Percentiles rank a stretch among this genome's conserved stretches.
Conservation (phyloP, 495 filamentous ascomycete genomes). For the Penicillium herquei region DNA sequence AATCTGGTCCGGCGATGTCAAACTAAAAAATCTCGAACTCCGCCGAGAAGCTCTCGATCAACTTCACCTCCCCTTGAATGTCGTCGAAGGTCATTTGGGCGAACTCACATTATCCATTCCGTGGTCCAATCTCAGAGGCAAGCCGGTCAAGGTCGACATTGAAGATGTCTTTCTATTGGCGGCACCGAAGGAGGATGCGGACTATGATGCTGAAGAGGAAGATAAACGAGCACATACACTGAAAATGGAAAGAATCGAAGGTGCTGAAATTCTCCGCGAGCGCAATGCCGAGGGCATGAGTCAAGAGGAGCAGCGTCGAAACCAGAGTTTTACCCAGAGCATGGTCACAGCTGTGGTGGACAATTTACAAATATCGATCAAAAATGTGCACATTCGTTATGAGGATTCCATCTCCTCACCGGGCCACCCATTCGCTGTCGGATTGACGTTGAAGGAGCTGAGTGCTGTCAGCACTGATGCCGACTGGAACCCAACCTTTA, state of each 20-base stretch:
- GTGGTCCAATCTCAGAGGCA: slow-evolving; percentile 92
- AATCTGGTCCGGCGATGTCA: slow-evolving; percentile 97
- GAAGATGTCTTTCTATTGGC: slow-evolving; percentile 95
- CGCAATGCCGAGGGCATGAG: slow-evolving; percentile 89
- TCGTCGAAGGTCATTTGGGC: slow-evolving; percentile 91
- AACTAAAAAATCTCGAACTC: slow-evolving; percentile 85
- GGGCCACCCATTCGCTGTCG: slow-evolving; percentile 90
- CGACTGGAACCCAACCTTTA: slow-evolving; percentile 91
- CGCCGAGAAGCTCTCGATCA: slow-evolving; percentile 94
- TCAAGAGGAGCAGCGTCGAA: slow-evolving; percentile 90
- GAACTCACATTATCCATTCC: slow-evolving; percentile 87
- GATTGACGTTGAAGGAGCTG: slow-evolving; percentile 88
- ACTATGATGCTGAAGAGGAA: slow-evolving; percentile 92
- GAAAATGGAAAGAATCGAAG: slow-evolving; percentile 97
- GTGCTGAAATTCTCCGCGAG: slow-evolving; percentile 90
- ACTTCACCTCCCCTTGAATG: slow-evolving; percentile 91
- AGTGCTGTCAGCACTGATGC: slow-evolving; percentile 94
- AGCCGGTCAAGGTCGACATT: slow-evolving; percentile 90
- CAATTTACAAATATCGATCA: slow-evolving; percentile 94
- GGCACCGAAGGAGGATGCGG: slow-evolving; percentile 88
- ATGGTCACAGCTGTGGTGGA: slow-evolving; percentile 94
- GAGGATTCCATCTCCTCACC: slow-evolving; percentile 96
- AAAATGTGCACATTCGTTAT: slow-evolving; percentile 96
- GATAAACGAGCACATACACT: slow-evolving; percentile 74
- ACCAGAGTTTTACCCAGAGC: slow-evolving; percentile 94